Conservation (phyloP, 495 filamentous ascomycete species). For the Margaritispora aquatica region DNA sequence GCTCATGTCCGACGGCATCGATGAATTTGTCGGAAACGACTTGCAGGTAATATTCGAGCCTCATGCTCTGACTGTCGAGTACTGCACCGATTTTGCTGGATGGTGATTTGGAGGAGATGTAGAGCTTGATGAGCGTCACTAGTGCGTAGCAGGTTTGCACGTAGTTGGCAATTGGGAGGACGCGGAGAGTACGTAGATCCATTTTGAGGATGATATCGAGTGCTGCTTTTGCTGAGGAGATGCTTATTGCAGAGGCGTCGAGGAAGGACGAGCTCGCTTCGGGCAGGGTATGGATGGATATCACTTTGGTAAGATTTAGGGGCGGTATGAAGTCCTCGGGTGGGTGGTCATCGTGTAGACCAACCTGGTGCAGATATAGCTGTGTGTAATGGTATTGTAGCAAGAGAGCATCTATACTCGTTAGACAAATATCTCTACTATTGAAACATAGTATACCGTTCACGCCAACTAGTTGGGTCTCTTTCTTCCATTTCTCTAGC, state of each 20-base stretch:
- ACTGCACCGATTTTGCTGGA: slow-evolving; percentile 35
- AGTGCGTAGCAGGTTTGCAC: slow-evolving; percentile 37
- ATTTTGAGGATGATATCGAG: slow-evolving; percentile 40
- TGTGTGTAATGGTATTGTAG: slow-evolving; percentile 41
- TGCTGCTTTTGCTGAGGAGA: slow-evolving; percentile 41
- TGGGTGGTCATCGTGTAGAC: slow-evolving; percentile 44
- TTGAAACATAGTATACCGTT: slow-evolving; percentile 26
- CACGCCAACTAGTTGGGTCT: slow-evolving; percentile 28
- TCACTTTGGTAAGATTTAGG: slow-evolving; percentile 22
- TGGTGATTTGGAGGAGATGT: slow-evolving; percentile 38
- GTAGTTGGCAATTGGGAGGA: slow-evolving; percentile 40
- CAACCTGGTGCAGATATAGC: slow-evolving; percentile 45
- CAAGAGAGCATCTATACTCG: slow-evolving; percentile 31
- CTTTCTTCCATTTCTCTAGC: slow-evolving; percentile 39
- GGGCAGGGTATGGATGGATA: slow-evolving; percentile 18
- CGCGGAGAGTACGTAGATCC: slow-evolving; percentile 34
- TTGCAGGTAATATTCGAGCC: slow-evolving; percentile 40
- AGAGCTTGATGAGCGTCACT: slow-evolving; percentile 43
- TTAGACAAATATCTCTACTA: neutral
- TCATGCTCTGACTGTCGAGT: slow-evolving; percentile 35
- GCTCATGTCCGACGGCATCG: slow-evolving; percentile 26
- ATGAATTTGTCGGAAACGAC: slow-evolving; percentile 31
- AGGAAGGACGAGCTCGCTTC: slow-evolving; percentile 38
- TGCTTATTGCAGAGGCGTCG: slow-evolving; percentile 42
- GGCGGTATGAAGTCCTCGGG: slow-evolving; percentile 39